Conservation (phyloP, 495 filamentous ascomycete genomes). For the Penicillium canescens region DNA sequence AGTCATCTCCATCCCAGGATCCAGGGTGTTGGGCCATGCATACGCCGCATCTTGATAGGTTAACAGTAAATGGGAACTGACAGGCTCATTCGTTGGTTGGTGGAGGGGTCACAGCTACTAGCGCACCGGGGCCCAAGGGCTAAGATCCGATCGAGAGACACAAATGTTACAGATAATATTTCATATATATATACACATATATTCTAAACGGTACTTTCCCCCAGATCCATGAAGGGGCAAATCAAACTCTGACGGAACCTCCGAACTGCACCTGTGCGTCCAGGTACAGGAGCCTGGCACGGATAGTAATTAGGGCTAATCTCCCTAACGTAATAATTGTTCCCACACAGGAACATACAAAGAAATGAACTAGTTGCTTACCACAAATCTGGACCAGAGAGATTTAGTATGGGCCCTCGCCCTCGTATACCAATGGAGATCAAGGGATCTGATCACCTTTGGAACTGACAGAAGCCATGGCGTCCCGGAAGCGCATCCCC, state of each 20-base stretch:
- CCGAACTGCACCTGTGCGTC: no score
- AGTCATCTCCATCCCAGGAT: slow-evolving; percentile 26
- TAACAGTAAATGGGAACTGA: slow-evolving; percentile 8
- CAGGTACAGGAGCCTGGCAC: no score
- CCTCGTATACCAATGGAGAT: slow-evolving; percentile 1
- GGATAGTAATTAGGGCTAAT: no score
- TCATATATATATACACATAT: no score
- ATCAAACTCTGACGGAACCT: no score
- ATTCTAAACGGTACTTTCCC: no score
- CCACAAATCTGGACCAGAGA: no score
- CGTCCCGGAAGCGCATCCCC: no score
- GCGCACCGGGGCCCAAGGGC: slow-evolving; percentile 19
- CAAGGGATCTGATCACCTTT: neutral
- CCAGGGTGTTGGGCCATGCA: slow-evolving; percentile 31
- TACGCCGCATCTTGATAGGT: slow-evolving; percentile 27
- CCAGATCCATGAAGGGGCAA: no score
- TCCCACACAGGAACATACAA: no score
- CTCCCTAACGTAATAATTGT: no score
- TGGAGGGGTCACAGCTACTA: slow-evolving; percentile 14
- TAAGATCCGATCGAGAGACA: slow-evolving; percentile 29
- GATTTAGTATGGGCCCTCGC: neutral
- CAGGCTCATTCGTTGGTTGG: slow-evolving; percentile 18
- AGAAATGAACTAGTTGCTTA: no score
- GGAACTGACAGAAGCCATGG: neutral
- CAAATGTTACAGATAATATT: slow-evolving; percentile 10